Evolutionary conservation across 257 asterid genomes (phyloP).

Genomic region (Eucommia ulmoides): DNA sequence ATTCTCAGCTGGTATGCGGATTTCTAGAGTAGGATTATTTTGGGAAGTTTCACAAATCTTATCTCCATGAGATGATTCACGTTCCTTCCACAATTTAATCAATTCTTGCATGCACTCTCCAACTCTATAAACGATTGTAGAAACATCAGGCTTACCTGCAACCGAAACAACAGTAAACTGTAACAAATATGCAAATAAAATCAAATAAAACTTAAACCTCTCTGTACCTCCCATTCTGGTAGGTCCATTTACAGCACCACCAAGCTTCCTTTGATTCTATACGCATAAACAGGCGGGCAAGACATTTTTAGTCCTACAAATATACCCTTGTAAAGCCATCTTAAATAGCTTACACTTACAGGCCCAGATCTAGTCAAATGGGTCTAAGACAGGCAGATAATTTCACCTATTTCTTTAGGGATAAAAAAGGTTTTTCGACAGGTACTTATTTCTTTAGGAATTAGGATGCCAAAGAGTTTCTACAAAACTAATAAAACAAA

Average conservation of each 20-base stretch:
- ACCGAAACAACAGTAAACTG: conserved; percentile 6
- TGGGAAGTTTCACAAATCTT: conserved; percentile 49
- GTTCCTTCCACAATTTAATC: conserved; percentile 67
- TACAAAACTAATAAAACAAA: too few species aligned
- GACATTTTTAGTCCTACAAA: too few species aligned
- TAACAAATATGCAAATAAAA: neutral
- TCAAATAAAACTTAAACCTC: neutral
- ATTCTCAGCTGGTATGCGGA: conserved; percentile 90
- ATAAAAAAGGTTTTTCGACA: too few species aligned
- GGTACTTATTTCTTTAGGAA: too few species aligned
- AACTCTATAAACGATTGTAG: conserved; percentile 62
- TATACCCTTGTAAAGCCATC: too few species aligned
- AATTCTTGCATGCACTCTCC: conserved; percentile 94
- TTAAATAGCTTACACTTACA: too few species aligned
- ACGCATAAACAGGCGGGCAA: too few species aligned
- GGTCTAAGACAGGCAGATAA: too few species aligned
- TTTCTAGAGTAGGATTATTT: conserved; percentile 77
- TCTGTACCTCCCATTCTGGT: neutral
- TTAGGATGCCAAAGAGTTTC: too few species aligned
- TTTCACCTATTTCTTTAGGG: too few species aligned
- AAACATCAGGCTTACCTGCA: conserved; percentile 59
- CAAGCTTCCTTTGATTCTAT: neutral
- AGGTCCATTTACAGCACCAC: neutral
- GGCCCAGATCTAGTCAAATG: too few species aligned
- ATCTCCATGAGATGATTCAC: conserved; percentile 46